Conservation (phyloP, 345 rosid genomes). For the Camelina laxa region DNA sequence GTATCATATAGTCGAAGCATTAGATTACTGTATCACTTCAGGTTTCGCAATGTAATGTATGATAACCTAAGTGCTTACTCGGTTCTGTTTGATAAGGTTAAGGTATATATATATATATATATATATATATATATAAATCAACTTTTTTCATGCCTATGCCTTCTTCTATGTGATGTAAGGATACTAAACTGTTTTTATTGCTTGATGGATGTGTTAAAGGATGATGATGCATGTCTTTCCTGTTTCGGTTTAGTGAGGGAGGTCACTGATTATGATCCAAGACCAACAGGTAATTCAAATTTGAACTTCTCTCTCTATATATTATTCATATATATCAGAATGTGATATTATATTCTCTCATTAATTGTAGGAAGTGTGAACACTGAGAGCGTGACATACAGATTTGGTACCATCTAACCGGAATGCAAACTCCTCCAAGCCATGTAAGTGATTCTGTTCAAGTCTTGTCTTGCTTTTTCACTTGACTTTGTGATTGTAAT, state of each 20-base stretch:
- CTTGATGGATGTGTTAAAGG: slow-evolving; percentile 48
- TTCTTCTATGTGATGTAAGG: background rate
- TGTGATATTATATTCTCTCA: slow-evolving; percentile 9
- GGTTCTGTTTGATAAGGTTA: slow-evolving; percentile 90
- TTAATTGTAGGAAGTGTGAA: slow-evolving; percentile 64
- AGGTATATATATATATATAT: slow-evolving; percentile 52
- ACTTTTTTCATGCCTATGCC: background rate
- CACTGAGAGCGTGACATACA: slow-evolving; percentile 68
- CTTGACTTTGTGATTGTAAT: background rate
- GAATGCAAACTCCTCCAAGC: slow-evolving; percentile 75
- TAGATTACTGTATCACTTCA: slow-evolving; percentile 63
- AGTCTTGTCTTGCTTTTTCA: background rate
- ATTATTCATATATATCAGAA: background rate
- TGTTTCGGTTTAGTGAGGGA: slow-evolving; percentile 90
- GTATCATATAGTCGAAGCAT: slow-evolving; percentile 71
- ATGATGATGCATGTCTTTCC: slow-evolving; percentile 86
- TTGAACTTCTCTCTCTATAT: background rate
- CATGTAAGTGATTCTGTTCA: slow-evolving; percentile 56
- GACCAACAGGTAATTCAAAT: slow-evolving; percentile 59
- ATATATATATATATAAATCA: slow-evolving; percentile 37
- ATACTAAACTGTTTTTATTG: background rate
- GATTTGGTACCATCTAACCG: slow-evolving; percentile 77
- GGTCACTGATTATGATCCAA: slow-evolving; percentile 55
- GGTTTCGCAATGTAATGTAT: slow-evolving; percentile 66
- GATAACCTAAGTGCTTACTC: slow-evolving; percentile 78